phyloP scores from a whole-genome alignment of 1,284 basidiomycete genomes.

The Leccinum griseonigrum region DNA sequence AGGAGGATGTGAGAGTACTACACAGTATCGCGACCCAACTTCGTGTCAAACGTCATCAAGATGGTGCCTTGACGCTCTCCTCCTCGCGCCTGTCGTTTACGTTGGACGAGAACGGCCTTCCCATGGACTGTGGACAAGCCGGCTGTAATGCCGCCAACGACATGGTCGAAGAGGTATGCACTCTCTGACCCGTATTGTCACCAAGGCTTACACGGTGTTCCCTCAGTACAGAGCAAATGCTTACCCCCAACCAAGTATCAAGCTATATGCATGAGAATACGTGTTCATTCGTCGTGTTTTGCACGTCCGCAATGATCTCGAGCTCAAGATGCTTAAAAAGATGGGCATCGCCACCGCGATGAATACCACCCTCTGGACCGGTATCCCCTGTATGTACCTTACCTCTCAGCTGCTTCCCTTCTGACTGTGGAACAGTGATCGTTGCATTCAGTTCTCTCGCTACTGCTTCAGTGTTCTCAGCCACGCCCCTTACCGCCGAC shows the following conservation, averaged over 20 bases:
- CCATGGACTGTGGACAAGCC: conserved; percentile 74
- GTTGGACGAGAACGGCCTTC: conserved; percentile 82
- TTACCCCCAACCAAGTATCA: conserved; percentile 48
- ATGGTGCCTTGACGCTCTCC: conserved; percentile 77
- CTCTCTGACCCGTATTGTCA: not conserved
- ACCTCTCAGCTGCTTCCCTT: conserved; percentile 25
- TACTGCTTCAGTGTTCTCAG: conserved; percentile 69
- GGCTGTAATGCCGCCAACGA: conserved; percentile 72
- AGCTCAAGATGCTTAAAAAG: conserved; percentile 77
- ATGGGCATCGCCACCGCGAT: conserved; percentile 74
- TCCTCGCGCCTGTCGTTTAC: conserved; percentile 76
- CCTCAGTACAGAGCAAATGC: not conserved
- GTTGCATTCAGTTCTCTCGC: conserved; percentile 91
- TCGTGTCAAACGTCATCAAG: conserved; percentile 72
- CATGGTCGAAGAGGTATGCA: conserved; percentile 82
- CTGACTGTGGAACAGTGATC: conserved; percentile 46
- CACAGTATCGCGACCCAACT: conserved; percentile 73
- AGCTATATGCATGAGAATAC: conserved; percentile 86
- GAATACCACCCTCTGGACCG: conserved; percentile 63
- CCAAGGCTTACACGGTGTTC: conserved; percentile 1
- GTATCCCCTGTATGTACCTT: conserved; percentile 50
- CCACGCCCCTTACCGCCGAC: conserved; percentile 81
- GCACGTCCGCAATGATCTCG: conserved; percentile 81
- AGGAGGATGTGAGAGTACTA: conserved; percentile 74
- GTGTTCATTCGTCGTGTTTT: conserved; percentile 80